These are phyloP conservation scores for Kwoniella botswanensis DNA, from an alignment of 768 basidiomycete species.

Conservation along the genomic window DNA sequence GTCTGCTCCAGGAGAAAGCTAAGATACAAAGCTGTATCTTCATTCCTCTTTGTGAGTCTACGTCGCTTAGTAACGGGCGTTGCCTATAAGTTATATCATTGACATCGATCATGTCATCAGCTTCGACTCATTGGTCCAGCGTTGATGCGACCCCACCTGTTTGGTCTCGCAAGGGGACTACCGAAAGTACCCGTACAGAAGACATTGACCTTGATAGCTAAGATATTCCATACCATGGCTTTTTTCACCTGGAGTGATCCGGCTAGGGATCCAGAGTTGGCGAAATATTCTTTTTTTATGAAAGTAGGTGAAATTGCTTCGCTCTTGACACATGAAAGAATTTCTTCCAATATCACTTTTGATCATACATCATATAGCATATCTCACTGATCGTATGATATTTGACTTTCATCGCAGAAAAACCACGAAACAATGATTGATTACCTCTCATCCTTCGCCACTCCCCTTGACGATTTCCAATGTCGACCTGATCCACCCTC, in stretches of 20 bases:
- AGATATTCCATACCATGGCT: constrained; percentile 33
- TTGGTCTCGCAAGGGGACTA: constrained; percentile 31
- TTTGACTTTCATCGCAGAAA: constrained; percentile 1
- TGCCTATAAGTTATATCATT: not conserved
- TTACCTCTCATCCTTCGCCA: constrained; percentile 28
- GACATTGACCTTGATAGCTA: constrained; percentile 33
- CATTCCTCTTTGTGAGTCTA: constrained; percentile 31
- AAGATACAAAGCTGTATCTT: constrained; percentile 34
- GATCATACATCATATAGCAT: no score
- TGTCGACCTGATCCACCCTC: constrained; percentile 8
- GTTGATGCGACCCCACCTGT: constrained; percentile 37
- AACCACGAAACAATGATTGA: constrained; percentile 29
- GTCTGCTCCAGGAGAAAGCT: constrained; percentile 17
- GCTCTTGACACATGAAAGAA: not conserved
- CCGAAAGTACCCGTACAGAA: constrained; percentile 18
- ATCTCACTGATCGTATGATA: no score
- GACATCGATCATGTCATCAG: not conserved
- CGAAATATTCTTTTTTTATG: constrained; percentile 20
- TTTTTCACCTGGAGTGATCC: constrained; percentile 28
- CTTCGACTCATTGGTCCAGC: constrained; percentile 40
- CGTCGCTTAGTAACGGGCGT: not conserved
- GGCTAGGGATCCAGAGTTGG: constrained; percentile 23
- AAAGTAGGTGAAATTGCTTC: constrained; percentile 12
- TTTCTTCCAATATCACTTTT: no score
- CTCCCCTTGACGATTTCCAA: constrained; percentile 7